Percentiles rank a stretch among this genome's conserved stretches.
phyloP scores from a whole-genome alignment of 169 alveolate species.

The Cryptosporidium felis region DNA sequence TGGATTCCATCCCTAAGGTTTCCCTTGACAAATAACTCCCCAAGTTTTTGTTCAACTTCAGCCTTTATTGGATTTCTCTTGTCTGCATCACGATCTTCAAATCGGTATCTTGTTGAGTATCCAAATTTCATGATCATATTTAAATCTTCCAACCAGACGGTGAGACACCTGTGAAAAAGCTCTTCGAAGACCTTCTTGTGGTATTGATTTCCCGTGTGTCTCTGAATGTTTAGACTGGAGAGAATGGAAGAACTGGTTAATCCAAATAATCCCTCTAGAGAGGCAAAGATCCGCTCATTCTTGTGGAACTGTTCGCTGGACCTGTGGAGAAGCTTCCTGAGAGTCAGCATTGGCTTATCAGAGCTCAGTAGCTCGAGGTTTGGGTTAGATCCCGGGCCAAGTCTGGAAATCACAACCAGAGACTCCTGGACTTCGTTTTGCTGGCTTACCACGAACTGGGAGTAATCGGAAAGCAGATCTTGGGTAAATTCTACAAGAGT shows the following conservation, averaged over 20 bases:
- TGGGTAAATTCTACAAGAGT: conserved; percentile 2
- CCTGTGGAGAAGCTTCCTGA: conserved; percentile 38
- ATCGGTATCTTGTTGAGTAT: not conserved
- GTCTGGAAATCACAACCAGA: conserved; percentile 5
- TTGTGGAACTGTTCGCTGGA: conserved; percentile 1
- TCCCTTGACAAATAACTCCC: conserved; percentile 28
- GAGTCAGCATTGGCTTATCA: conserved; percentile 17
- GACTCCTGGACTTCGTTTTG: conserved; percentile 67
- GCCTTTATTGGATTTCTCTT: not conserved
- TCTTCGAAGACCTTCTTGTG: conserved; percentile 2
- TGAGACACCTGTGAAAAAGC: conserved; percentile 11
- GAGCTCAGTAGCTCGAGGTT: conserved; percentile 21
- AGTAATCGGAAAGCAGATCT: conserved; percentile 25
- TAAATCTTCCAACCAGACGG: conserved; percentile 28
- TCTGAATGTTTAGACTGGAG: conserved; percentile 14
- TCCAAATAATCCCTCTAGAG: conserved; percentile 19
- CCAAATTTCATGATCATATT: conserved; percentile 43
- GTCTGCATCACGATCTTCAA: not conserved
- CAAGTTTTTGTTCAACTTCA: not conserved
- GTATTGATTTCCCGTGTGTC: not conserved
- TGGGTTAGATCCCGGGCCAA: conserved; percentile 47
- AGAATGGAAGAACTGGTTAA: conserved; percentile 2
- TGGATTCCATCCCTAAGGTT: not conserved
- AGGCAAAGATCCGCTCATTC: conserved; percentile 14
- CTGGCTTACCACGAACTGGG: conserved; percentile 6